phyloP scores from a whole-genome alignment of 306 rosid species.

The Oemleria cerasiformis region DNA sequence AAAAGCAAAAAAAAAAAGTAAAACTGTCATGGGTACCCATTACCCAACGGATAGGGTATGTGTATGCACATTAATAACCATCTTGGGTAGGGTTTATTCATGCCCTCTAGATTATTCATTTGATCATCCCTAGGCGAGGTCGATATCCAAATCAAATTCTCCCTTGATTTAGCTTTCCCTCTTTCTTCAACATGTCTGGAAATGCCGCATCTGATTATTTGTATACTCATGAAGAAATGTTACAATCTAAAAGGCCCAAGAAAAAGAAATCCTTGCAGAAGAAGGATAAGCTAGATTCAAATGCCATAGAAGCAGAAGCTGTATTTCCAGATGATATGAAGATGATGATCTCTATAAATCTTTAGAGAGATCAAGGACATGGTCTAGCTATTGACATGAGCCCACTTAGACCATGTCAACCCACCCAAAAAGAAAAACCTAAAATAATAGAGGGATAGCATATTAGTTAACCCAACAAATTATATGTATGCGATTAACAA shows the following conservation, averaged over 20 bases:
- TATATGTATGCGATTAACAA: neutral
- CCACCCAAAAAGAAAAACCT: neutral
- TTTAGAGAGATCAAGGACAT: no score
- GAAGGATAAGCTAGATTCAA: conserved; percentile 84
- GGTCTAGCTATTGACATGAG: neutral
- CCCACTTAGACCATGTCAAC: conserved; percentile 6
- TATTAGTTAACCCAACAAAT: neutral
- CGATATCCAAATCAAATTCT: no score
- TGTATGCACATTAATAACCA: no score
- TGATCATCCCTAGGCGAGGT: no score
- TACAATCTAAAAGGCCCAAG: conserved; percentile 78
- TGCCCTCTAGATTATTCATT: no score
- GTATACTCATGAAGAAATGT: conserved; percentile 87
- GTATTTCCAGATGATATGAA: conserved; percentile 43
- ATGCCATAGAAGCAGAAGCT: conserved; percentile 96
- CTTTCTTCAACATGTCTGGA: conserved; percentile 59
- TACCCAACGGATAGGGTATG: no score
- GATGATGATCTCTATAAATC: no score
- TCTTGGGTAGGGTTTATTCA: no score
- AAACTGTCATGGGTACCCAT: no score
- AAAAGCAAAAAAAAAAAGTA: no score
- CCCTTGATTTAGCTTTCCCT: no score
- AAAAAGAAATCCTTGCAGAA: conserved; percentile 88
- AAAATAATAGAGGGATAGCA: neutral
- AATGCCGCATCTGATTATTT: conserved; percentile 60